phyloP scores from a whole-genome alignment of 1,284 basidiomycete genomes.

The Cryptococcus jaspeensis region DNA sequence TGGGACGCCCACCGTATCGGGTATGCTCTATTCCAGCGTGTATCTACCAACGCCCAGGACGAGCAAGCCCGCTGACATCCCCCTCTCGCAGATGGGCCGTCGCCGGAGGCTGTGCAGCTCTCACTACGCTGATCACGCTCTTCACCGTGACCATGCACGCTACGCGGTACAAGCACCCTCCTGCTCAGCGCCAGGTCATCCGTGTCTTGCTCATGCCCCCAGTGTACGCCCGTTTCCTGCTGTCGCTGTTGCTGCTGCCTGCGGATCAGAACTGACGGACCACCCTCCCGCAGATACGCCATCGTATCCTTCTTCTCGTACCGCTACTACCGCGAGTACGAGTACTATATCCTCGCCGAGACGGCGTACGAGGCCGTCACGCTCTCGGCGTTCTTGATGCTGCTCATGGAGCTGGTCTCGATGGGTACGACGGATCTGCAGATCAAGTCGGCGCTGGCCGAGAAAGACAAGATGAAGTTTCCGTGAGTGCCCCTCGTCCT shows the following conservation, averaged over 20 bases:
- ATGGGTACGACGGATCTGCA: slow-evolving; percentile 62
- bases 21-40: slow-evolving; percentile 2
- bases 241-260: not conserved
- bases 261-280: not conserved
- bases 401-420: slow-evolving; percentile 82
- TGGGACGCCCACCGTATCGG: slow-evolving; percentile 35
- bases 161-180: slow-evolving; percentile 38
- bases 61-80: not conserved
- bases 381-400: slow-evolving; percentile 54
- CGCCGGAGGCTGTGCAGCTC: slow-evolving; percentile 31
- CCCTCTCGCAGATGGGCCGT: slow-evolving; percentile 27
- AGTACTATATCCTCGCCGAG: slow-evolving; percentile 70
- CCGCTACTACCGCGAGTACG: slow-evolving; percentile 63
- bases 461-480: slow-evolving; percentile 75
- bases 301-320: slow-evolving; percentile 85
- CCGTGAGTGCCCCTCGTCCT: slow-evolving; percentile 70
- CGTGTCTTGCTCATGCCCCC: slow-evolving; percentile 50
- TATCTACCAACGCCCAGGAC: not conserved
- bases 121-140: slow-evolving; percentile 37
- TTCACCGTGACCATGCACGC: slow-evolving; percentile 41
- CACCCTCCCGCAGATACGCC: slow-evolving; percentile 56
- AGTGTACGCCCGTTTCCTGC: slow-evolving; percentile 18
- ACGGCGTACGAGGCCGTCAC: slow-evolving; percentile 25
- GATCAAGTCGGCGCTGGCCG: slow-evolving; percentile 64
- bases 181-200: slow-evolving; percentile 46